Evolutionary conservation across 2,329 filamentous ascomycete genomes (phyloP), one percentile per base, ranked within the genome.

Genomic region (Venturia aucupariae): DNA sequence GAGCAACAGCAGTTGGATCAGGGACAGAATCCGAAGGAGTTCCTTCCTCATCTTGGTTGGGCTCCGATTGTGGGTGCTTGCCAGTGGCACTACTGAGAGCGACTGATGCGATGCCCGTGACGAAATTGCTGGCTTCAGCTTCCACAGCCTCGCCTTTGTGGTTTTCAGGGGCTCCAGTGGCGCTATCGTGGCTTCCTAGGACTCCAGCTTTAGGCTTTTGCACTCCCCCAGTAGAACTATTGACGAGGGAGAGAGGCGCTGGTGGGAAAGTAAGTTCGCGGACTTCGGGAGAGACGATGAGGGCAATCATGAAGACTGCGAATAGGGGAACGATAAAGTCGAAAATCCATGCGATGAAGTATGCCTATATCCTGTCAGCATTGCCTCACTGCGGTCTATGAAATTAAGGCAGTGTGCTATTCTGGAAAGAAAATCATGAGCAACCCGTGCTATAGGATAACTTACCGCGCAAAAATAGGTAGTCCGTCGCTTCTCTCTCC

Each of bases 71-170:
- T 0, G 89, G 88, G 67, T 92, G 85, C 71, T 92, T 91, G 1
- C 90, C 90, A 0, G 86, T 86, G 1, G 89, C 90, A 68, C 88
- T 90, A 60, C 87, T 88, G 22, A 93, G 76, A 1, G 89, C 87
- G 5, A 94, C 84, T 38, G 85, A 82, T 10, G 87, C 85, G 62
- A 94, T 86, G 41, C 86, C 84, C 63, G 87, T 87, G 65, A 94
- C 86, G 67, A 95, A 87, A 71, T 91, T 92, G 69, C 84, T 87
- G 0, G 91, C 91, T 73, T 95, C 90, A 66, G 89, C 84, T 72
- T 95, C 90, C 0, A 91, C 88, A 0, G 90, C 89, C 72, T 94
- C 90, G 32, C 91, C 90, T 72, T 90, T 88, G 75, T 90, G 84
- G 68, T 90, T 90, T 72, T 96, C 90, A 0, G 90, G 88, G 0